phyloP scores from a whole-genome alignment of 2,329 filamentous ascomycete species.

The Aspergillus spinulosporus region DNA sequence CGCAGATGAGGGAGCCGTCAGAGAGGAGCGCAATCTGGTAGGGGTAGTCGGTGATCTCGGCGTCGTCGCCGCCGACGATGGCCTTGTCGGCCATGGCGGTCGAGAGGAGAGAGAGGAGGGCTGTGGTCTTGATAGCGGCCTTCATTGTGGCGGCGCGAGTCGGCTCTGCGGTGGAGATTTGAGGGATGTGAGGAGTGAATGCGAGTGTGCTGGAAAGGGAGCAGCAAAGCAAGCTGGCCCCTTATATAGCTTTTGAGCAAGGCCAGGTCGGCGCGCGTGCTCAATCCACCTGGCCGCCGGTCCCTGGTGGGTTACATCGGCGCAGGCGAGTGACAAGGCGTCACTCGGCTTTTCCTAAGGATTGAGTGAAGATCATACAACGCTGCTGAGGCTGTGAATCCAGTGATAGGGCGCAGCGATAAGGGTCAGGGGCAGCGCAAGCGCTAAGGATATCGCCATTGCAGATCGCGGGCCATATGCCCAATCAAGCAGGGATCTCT shows the following conservation, averaged over 20 bases:
- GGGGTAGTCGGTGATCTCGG: constrained; percentile 7
- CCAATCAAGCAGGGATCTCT: neutral
- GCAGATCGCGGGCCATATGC: neutral
- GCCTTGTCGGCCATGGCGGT: neutral
- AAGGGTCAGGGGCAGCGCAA: neutral
- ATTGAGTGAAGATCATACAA: neutral
- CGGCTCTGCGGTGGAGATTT: neutral
- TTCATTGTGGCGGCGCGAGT: neutral
- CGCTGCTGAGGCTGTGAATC: neutral
- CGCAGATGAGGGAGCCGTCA: constrained; percentile 4
- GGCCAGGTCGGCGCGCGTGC: neutral
- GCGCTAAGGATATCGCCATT: neutral
- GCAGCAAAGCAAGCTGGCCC: neutral
- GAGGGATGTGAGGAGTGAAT: neutral
- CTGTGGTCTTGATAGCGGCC: neutral
- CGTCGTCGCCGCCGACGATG: constrained; percentile 14
- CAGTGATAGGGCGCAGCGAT: neutral
- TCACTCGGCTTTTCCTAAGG: neutral
- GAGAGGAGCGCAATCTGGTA: constrained; percentile 13
- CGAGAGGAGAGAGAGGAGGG: neutral
- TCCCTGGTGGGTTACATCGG: neutral
- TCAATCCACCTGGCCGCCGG: neutral
- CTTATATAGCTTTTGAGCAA: neutral
- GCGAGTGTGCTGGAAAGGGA: neutral
- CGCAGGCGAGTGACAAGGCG: neutral